A percentile compares a stretch with the other conserved stretches of the same genome.
Conservation (phyloP, 352 stramenopile species). For the Elongisporangium anandrum region DNA sequence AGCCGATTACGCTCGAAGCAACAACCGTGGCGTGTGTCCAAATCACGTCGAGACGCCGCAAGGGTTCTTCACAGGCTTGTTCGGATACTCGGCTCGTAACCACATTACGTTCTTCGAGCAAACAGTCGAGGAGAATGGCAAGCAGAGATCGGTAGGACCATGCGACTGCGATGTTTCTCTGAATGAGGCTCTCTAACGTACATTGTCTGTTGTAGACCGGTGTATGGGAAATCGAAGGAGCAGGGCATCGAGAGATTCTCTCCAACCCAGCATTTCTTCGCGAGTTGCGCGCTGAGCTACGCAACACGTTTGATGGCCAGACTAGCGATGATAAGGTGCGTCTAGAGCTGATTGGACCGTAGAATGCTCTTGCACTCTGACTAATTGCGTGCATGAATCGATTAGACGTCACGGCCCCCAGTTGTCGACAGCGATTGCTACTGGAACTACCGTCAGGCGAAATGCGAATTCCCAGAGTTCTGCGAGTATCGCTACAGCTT, state of each 20-base stretch:
- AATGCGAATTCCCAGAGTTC: conserved; percentile 70
- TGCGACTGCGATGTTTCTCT: neutral
- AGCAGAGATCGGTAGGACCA: conserved; percentile 24
- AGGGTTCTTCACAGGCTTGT: conserved; percentile 63
- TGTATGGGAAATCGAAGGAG: conserved; percentile 79
- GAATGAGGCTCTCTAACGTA: neutral
- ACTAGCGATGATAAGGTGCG: conserved; percentile 49
- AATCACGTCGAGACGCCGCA: conserved; percentile 6
- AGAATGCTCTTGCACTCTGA: no score
- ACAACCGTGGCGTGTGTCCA: conserved; percentile 37
- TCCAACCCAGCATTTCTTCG: conserved; percentile 66
- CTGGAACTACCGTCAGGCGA: conserved; percentile 75
- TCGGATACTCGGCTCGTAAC: conserved; percentile 40
- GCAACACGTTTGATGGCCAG: conserved; percentile 58
- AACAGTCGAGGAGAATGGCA: conserved; percentile 22
- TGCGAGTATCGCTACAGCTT: conserved; percentile 84
- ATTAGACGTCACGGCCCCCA: conserved; percentile 51
- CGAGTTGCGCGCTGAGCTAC: conserved; percentile 65
- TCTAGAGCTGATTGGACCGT: neutral
- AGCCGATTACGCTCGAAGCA: conserved; percentile 52
- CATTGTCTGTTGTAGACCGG: conserved; percentile 39
- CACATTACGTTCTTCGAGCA: conserved; percentile 79
- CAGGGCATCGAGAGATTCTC: conserved; percentile 68
- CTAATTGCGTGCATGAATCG: neutral
- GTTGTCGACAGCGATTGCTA: conserved; percentile 78